phyloP scores from a whole-genome alignment of 2,329 filamentous ascomycete species.

The Sporothrix variecibatus region DNA sequence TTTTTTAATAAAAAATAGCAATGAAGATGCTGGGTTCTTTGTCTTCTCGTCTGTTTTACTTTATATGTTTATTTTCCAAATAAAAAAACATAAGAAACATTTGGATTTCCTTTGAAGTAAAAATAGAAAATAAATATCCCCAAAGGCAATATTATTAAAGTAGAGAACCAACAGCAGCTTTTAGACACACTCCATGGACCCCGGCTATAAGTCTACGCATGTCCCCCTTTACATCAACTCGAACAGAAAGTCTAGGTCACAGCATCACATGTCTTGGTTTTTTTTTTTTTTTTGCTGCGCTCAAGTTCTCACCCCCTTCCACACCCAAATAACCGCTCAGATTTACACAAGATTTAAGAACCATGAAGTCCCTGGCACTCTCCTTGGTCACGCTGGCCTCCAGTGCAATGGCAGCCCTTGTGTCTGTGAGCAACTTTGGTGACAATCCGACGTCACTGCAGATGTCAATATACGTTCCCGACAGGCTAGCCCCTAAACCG shows the following conservation, averaged over 20 bases:
- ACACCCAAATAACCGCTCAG: background rate
- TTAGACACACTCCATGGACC: too few species aligned
- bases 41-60: background rate
- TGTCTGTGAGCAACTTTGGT: conserved; percentile 24
- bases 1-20: too few species aligned
- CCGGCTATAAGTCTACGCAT: too few species aligned
- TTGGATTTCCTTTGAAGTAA: too few species aligned
- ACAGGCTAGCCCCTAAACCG: conserved; percentile 21
- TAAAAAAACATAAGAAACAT: background rate
- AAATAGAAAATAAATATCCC: background rate
- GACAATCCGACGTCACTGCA: conserved; percentile 17
- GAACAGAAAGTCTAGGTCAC: too few species aligned
- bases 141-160: background rate
- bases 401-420: conserved; percentile 36
- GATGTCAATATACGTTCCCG: conserved; percentile 24
- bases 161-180: background rate
- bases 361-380: background rate
- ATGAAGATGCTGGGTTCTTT: too few species aligned
- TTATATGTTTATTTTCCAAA: background rate
- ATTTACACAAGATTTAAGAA: background rate
- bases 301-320: background rate
- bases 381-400: background rate
- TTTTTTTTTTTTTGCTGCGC: too few species aligned
- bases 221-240: too few species aligned
- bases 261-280: background rate